A percentile compares a stretch with the other conserved stretches of the same genome.
These are phyloP conservation scores for Cytidiella melzeri DNA, from an alignment of 768 basidiomycete species.

Conservation along the genomic window DNA sequence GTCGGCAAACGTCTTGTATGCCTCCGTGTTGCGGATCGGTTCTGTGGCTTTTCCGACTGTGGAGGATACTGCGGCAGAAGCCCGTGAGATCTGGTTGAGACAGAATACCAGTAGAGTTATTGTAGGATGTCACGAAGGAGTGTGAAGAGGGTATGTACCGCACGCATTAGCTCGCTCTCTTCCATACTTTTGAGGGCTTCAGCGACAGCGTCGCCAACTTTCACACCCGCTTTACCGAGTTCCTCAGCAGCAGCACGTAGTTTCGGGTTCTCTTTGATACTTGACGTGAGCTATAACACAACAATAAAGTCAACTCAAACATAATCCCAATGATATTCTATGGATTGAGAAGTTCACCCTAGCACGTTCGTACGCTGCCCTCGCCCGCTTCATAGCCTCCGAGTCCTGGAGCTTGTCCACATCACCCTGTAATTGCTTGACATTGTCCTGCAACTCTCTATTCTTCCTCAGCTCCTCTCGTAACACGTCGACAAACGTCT, in stretches of 20 bases:
- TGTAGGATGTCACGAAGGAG: neutral
- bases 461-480: slow-evolving; percentile 92
- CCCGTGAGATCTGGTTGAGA: slow-evolving; percentile 81
- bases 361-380: slow-evolving; percentile 89
- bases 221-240: slow-evolving; percentile 81
- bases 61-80: slow-evolving; percentile 78
- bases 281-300: slow-evolving; percentile 66
- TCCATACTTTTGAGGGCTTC: slow-evolving; percentile 92
- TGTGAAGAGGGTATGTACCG: slow-evolving; percentile 38
- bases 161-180: slow-evolving; percentile 88
- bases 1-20: slow-evolving; percentile 88
- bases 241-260: slow-evolving; percentile 92
- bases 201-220: slow-evolving; percentile 89
- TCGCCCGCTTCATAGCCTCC: slow-evolving; percentile 89
- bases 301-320: neutral
- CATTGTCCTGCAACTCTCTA: slow-evolving; percentile 91
- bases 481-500: slow-evolving; percentile 92
- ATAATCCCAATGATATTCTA: neutral
- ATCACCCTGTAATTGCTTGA: slow-evolving; percentile 95
- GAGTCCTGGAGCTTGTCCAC: slow-evolving; percentile 97
- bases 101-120: neutral
- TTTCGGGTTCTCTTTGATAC: slow-evolving; percentile 93
- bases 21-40: slow-evolving; percentile 92
- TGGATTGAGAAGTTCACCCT: slow-evolving; percentile 51
- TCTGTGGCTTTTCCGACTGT: slow-evolving; percentile 88